These are phyloP conservation scores for Cercospora zeina DNA, from an alignment of 2,329 filamentous ascomycete species.

Conservation along the genomic window DNA sequence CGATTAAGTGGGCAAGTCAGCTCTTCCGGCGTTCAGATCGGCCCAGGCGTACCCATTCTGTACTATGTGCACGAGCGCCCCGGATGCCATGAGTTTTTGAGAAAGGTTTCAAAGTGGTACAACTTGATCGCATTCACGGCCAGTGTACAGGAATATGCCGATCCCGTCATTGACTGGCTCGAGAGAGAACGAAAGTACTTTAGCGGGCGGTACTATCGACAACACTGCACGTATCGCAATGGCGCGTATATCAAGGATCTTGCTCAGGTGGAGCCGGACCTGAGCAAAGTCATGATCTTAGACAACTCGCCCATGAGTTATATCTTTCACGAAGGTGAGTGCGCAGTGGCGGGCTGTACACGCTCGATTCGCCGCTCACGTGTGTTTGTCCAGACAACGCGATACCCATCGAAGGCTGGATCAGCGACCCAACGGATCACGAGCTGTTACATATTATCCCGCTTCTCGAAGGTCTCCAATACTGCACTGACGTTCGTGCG, in stretches of 20 bases:
- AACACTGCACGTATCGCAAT: slow-evolving; percentile 94
- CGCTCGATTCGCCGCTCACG: slow-evolving; percentile 16
- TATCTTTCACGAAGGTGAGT: slow-evolving; percentile 92
- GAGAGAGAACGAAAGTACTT: slow-evolving; percentile 97
- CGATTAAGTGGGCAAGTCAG: slow-evolving; percentile 33
- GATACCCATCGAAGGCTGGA: slow-evolving; percentile 98
- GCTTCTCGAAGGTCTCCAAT: slow-evolving; percentile 89
- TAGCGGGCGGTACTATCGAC: slow-evolving; percentile 86
- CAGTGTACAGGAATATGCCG: slow-evolving; percentile 96
- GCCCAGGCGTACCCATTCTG: slow-evolving; percentile 90
- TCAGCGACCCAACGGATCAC: slow-evolving; percentile 95
- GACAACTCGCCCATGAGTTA: slow-evolving; percentile 98
- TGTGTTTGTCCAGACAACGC: slow-evolving; percentile 73
- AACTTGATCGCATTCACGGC: slow-evolving; percentile 96
- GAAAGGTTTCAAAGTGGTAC: slow-evolving; percentile 95
- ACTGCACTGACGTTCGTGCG: slow-evolving; percentile 92
- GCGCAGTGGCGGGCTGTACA: not conserved
- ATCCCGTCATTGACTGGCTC: slow-evolving; percentile 98
- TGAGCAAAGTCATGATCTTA: slow-evolving; percentile 98
- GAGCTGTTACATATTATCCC: slow-evolving; percentile 91
- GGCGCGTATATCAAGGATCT: slow-evolving; percentile 98
- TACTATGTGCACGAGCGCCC: slow-evolving; percentile 99
- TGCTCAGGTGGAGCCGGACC: slow-evolving; percentile 89
- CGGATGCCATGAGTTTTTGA: slow-evolving; percentile 93
- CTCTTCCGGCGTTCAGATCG: slow-evolving; percentile 48